These are phyloP conservation scores for Xylaria venustula DNA, from an alignment of 495 filamentous ascomycete species.

Conservation along the genomic window DNA sequence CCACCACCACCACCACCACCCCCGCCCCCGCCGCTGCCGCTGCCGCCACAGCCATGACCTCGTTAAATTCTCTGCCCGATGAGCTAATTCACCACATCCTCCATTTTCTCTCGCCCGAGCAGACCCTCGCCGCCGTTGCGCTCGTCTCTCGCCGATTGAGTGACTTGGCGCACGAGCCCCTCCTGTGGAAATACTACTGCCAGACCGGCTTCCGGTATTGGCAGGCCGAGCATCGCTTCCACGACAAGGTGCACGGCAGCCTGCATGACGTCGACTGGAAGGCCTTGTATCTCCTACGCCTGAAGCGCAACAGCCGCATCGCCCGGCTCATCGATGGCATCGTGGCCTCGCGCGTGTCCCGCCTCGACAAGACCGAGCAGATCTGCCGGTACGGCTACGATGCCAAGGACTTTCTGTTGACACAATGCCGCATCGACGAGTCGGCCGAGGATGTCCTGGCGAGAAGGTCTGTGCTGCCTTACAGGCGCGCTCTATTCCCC, in stretches of 20 bases:
- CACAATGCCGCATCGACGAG: conserved; percentile 58
- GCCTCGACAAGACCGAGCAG: conserved; percentile 64
- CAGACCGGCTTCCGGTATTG: conserved; percentile 65
- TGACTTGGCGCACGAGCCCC: conserved; percentile 62
- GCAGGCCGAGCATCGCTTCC: conserved; percentile 64
- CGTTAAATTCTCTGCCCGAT: conserved; percentile 57
- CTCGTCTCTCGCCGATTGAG: conserved; percentile 63
- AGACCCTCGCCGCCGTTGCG: conserved; percentile 50
- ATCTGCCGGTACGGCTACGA: conserved; percentile 78
- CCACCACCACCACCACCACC: too few relatives aligned
- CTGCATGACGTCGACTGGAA: conserved; percentile 75
- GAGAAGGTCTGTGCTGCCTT: conserved; percentile 57
- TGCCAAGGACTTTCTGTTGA: conserved; percentile 79
- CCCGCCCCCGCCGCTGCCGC: background rate
- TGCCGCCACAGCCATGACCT: conserved; percentile 23
- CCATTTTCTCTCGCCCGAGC: conserved; percentile 55
- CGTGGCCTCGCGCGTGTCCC: conserved; percentile 62
- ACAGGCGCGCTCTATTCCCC: background rate
- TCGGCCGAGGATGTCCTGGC: conserved; percentile 73
- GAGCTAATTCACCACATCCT: conserved; percentile 74
- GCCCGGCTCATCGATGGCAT: conserved; percentile 65
- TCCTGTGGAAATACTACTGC: conserved; percentile 82
- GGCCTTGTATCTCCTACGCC: conserved; percentile 61
- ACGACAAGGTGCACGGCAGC: conserved; percentile 46
- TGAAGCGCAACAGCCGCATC: conserved; percentile 53